Conservation (phyloP, 1,284 basidiomycete genomes). For the Microbotryum silenes-acaulis region DNA sequence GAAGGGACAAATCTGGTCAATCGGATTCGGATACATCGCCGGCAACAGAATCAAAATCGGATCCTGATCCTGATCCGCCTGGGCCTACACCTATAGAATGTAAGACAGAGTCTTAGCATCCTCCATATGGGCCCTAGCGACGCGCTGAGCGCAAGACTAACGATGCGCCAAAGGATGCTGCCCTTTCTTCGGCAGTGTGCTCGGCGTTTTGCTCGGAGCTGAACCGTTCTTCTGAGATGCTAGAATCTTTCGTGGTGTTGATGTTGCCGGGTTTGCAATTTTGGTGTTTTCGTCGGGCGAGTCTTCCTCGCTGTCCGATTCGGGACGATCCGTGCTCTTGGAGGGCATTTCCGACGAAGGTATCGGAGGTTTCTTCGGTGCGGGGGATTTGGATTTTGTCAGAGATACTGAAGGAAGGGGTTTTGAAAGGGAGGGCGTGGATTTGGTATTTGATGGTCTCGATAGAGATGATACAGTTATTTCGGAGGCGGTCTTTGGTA, state of each 20-base stretch:
- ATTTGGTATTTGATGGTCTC: no score
- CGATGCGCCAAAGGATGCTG: neutral
- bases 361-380: neutral
- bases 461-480: no score
- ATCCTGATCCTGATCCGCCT: neutral
- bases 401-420: neutral
- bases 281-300: constrained; percentile 1
- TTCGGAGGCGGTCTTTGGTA: no score
- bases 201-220: neutral
- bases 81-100: neutral
- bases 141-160: neutral
- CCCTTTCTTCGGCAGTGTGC: neutral
- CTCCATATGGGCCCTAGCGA: neutral
- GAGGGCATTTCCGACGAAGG: neutral
- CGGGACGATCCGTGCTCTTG: neutral
- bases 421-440: neutral
- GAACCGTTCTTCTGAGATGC: neutral
- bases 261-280: neutral
- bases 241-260: no score
- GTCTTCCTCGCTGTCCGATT: neutral
- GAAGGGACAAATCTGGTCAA: neutral
- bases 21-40: constrained; percentile 22
- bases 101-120: neutral
- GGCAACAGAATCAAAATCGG: constrained; percentile 15
- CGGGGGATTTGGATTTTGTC: neutral